A percentile compares a stretch with the other conserved stretches of the same genome.
Evolutionary conservation across 2,329 filamentous ascomycete species (phyloP).

Genomic region (Macrophomina pseudophaseolina): DNA sequence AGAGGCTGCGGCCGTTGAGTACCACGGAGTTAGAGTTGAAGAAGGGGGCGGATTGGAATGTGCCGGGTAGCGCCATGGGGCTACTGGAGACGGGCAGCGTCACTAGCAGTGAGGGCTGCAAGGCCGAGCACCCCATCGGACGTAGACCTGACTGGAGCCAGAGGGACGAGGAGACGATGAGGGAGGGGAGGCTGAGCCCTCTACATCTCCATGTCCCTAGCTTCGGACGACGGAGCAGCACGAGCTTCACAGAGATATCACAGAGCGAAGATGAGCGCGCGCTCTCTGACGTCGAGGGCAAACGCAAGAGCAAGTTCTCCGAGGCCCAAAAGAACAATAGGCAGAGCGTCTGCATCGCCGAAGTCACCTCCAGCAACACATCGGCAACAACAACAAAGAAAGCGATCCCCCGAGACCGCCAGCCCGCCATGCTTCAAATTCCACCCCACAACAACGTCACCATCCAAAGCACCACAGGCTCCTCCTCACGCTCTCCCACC

Average conservation of each 20-base stretch:
- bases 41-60: background rate
- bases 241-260: background rate
- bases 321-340: background rate
- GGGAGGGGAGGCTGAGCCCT: background rate
- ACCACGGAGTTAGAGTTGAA: background rate
- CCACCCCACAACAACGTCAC: background rate
- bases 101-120: background rate
- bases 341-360: background rate
- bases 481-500: background rate
- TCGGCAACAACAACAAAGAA: background rate
- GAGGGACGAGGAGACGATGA: background rate
- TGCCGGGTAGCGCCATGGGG: background rate
- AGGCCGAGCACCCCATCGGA: background rate
- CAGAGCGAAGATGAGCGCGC: background rate
- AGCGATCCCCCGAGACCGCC: background rate
- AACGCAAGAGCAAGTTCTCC: background rate
- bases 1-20: background rate
- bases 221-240: background rate
- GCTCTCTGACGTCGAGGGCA: background rate
- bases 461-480: background rate
- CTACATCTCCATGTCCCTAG: constrained; percentile 7
- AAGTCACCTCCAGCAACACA: background rate
- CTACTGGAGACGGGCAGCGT: background rate
- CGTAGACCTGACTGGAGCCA: constrained; percentile 16
- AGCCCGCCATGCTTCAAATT: background rate